Conservation (phyloP, 345 rosid species). For the Lagerstroemia speciosa region DNA sequence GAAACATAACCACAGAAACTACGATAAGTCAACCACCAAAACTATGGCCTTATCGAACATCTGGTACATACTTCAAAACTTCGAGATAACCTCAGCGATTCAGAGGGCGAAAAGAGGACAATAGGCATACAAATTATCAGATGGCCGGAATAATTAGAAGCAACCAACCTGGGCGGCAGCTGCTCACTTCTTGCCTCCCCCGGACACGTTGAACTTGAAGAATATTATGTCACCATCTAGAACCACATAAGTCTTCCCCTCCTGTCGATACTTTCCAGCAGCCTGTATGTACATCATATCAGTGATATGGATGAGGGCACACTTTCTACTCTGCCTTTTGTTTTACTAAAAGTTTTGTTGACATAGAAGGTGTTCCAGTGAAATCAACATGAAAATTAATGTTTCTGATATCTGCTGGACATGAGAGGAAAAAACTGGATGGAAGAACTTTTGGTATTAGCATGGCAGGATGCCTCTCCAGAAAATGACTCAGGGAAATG, state of each 20-base stretch:
- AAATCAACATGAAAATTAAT: neutral
- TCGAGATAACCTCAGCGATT: too few species aligned
- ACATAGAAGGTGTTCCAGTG: neutral
- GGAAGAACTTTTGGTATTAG: neutral
- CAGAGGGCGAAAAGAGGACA: neutral
- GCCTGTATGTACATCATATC: constrained; percentile 33
- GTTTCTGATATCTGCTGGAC: neutral
- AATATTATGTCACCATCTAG: constrained; percentile 91
- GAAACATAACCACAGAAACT: neutral
- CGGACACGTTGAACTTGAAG: constrained; percentile 95
- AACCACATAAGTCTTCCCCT: constrained; percentile 88
- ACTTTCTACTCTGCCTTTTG: neutral
- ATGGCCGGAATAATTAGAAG: neutral
- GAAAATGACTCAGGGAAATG: neutral
- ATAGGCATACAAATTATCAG: neutral
- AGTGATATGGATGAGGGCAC: neutral
- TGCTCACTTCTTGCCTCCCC: constrained; percentile 93
- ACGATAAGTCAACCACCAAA: neutral
- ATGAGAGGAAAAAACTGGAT: too few species aligned
- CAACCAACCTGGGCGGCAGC: neutral
- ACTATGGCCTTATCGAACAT: neutral
- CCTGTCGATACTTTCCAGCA: constrained; percentile 88
- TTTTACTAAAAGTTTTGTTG: neutral
- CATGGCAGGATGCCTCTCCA: neutral
- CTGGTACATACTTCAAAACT: neutral